These are phyloP conservation scores for Saturnispora silvae DNA, from an alignment of 805 yeast genomes.

Conservation along the genomic window DNA sequence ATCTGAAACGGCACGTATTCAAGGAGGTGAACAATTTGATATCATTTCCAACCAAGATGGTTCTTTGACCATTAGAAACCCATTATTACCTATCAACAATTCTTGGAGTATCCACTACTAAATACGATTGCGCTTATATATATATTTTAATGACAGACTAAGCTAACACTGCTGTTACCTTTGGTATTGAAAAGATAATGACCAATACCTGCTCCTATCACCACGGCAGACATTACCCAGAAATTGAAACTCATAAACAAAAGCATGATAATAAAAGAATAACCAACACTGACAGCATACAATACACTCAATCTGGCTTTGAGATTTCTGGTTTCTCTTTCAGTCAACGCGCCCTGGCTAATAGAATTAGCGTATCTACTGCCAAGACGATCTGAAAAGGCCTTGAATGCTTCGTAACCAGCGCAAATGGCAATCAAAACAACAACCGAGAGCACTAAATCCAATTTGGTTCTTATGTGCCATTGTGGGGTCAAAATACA, in stretches of 20 bases:
- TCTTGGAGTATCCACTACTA: constrained; percentile 32
- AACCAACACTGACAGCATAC: constrained; percentile 33
- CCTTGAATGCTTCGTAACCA: constrained; percentile 30
- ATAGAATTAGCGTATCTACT: constrained; percentile 9
- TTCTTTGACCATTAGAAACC: constrained; percentile 36
- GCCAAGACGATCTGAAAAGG: constrained; percentile 19
- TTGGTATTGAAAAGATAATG: constrained; percentile 21
- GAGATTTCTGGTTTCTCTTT: constrained; percentile 13
- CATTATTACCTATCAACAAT: constrained; percentile 34
- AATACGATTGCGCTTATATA: background rate
- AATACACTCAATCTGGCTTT: constrained; percentile 23
- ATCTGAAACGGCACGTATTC: background rate
- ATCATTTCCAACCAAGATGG: constrained; percentile 11
- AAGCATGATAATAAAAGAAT: constrained; percentile 36
- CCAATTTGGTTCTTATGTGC: constrained; percentile 28
- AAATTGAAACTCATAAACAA: constrained; percentile 38
- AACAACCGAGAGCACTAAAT: constrained; percentile 26
- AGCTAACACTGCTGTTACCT: constrained; percentile 11
- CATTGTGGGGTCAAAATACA: constrained; percentile 33
- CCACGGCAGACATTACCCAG: constrained; percentile 36
- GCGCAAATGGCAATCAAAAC: constrained; percentile 24
- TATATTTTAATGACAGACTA: constrained; percentile 21
- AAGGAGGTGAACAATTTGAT: constrained; percentile 1
- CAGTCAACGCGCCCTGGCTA: constrained; percentile 10
- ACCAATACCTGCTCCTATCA: constrained; percentile 32